Evolutionary conservation across 192 early-diverging fungal genomes (phyloP).

Genomic region (Coemansia sp.): DNA sequence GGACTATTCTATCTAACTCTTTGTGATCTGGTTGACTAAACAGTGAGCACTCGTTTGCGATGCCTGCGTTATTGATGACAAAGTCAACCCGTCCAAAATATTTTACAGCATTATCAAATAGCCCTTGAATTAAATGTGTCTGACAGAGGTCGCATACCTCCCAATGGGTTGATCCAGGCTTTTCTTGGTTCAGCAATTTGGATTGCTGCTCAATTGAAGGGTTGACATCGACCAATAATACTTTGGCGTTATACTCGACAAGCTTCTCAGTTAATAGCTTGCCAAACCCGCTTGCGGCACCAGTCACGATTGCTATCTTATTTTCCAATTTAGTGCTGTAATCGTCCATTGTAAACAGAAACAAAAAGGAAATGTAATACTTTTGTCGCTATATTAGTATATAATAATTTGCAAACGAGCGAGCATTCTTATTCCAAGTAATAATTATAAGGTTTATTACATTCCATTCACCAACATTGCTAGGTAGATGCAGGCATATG

Average conservation of each 20-base stretch:
- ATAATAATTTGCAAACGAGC: not conserved
- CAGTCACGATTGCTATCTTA: constrained; percentile 45
- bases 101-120: constrained; percentile 49
- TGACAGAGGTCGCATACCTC: constrained; percentile 54
- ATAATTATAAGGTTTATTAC: not conserved
- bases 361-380: not conserved
- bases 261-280: constrained; percentile 25
- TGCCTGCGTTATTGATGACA: constrained; percentile 65
- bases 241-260: constrained; percentile 14
- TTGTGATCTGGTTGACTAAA: constrained; percentile 52
- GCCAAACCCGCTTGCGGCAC: constrained; percentile 48
- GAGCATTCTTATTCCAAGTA: not conserved
- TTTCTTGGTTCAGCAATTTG: constrained; percentile 13
- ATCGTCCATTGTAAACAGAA: constrained; percentile 6
- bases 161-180: constrained; percentile 9
- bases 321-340: constrained; percentile 17
- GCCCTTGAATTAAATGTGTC: constrained; percentile 8
- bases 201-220: constrained; percentile 17
- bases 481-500: not conserved
- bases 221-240: constrained; percentile 37
- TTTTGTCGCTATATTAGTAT: not conserved
- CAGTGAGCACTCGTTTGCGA: constrained; percentile 51
- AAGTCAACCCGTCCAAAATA: constrained; percentile 61
- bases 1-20: constrained; percentile 61
- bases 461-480: not conserved